phyloP scores from a whole-genome alignment of 2,329 filamentous ascomycete species.

The Rhinocladiella similis region DNA sequence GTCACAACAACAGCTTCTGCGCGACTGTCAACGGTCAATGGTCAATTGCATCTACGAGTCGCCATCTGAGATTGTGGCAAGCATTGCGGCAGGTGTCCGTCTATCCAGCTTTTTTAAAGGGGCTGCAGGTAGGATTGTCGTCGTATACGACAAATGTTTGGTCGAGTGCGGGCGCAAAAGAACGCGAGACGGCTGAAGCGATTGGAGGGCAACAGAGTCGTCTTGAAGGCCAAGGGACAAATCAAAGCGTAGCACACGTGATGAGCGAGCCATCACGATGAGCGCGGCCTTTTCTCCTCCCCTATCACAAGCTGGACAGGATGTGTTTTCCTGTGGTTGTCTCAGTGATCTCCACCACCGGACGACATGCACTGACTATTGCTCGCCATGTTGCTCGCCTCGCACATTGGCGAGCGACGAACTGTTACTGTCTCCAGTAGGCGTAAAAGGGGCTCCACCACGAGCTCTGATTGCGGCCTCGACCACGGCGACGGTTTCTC shows the following conservation, averaged over 20 bases:
- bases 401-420: background rate
- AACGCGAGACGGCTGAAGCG: background rate
- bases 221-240: background rate
- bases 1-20: background rate
- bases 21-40: background rate
- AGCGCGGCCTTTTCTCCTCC: background rate
- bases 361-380: background rate
- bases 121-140: background rate
- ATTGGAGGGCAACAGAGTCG: too few species aligned
- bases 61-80: too few species aligned
- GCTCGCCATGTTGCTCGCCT: background rate
- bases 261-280: background rate
- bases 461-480: background rate
- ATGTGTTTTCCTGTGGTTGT: background rate
- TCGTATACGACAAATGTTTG: background rate
- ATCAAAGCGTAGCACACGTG: conserved; percentile 12
- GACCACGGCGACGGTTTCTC: background rate
- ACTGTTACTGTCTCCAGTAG: background rate
- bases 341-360: conserved; percentile 1
- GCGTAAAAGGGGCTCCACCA: background rate
- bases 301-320: conserved; percentile 7
- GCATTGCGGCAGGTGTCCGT: background rate
- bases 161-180: background rate
- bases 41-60: background rate
- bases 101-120: background rate